phyloP scores from a whole-genome alignment of 768 basidiomycete genomes.

The Pholiota molesta region DNA sequence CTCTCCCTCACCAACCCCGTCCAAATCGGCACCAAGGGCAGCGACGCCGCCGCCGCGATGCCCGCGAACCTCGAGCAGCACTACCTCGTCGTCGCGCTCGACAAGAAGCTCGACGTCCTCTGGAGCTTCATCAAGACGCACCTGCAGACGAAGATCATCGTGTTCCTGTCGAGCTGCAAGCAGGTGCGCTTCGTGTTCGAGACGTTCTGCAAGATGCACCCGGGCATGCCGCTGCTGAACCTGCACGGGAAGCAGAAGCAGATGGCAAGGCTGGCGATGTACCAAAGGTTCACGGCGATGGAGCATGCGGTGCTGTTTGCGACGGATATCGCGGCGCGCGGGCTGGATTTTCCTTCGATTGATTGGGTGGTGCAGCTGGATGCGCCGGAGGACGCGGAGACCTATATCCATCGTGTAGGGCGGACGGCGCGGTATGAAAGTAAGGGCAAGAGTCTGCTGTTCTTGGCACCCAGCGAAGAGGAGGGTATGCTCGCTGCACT shows the following conservation, averaged over 20 bases:
- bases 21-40: constrained; percentile 62
- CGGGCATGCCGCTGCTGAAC: constrained; percentile 90
- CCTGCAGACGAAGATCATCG: constrained; percentile 86
- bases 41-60: constrained; percentile 54
- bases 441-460: constrained; percentile 81
- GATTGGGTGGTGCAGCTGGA: constrained; percentile 98
- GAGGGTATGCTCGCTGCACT: constrained; percentile 82
- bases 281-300: constrained; percentile 79
- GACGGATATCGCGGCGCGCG: constrained; percentile 95
- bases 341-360: constrained; percentile 93
- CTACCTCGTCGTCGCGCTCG: constrained; percentile 81
- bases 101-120: constrained; percentile 87
- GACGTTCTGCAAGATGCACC: constrained; percentile 94
- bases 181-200: constrained; percentile 97
- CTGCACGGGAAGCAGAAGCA: constrained; percentile 98
- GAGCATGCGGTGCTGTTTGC: constrained; percentile 89
- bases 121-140: constrained; percentile 97
- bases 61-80: constrained; percentile 86
- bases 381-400: constrained; percentile 96
- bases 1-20: constrained; percentile 86
- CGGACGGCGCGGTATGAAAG: constrained; percentile 93
- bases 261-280: constrained; percentile 81
- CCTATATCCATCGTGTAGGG: constrained; percentile 96
- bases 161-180: constrained; percentile 94
- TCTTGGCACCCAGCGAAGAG: constrained; percentile 90